Evolutionary conservation across 2,329 filamentous ascomycete genomes (phyloP).

Genomic region (Geosmithia morbida): DNA sequence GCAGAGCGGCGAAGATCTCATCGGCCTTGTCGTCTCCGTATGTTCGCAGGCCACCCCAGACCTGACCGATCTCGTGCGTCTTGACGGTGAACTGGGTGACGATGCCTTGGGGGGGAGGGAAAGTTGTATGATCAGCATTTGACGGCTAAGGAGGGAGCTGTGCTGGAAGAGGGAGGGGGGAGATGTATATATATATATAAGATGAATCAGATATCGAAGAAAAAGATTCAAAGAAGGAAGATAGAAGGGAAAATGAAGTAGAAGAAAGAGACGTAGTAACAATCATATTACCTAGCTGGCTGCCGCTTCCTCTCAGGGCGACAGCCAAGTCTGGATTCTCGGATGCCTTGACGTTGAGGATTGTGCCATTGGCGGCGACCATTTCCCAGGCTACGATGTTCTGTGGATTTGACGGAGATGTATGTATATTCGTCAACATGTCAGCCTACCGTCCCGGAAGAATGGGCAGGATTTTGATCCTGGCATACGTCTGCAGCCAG

Average conservation of each 20-base stretch:
- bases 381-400: background rate
- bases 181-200: too few species aligned
- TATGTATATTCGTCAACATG: slow-evolving; percentile 5
- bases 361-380: slow-evolving; percentile 11
- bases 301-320: slow-evolving; percentile 30
- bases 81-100: slow-evolving; percentile 13
- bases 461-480: background rate
- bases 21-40: slow-evolving; percentile 1
- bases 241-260: too few species aligned
- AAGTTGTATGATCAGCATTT: too few species aligned
- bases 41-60: slow-evolving; percentile 3
- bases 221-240: too few species aligned
- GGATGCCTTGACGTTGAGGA: slow-evolving; percentile 22
- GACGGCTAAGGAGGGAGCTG: too few species aligned
- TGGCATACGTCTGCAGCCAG: slow-evolving; percentile 16
- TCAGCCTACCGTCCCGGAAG: background rate
- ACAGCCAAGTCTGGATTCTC: slow-evolving; percentile 25
- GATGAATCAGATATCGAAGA: too few species aligned
- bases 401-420: background rate
- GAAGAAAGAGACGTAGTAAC: too few species aligned
- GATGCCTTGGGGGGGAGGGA: slow-evolving; percentile 5
- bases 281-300: slow-evolving; percentile 33
- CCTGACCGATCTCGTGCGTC: background rate
- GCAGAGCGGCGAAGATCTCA: slow-evolving; percentile 2
- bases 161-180: too few species aligned